phyloP scores from a whole-genome alignment of 352 stramenopile genomes.

The Globisporangium spinosum region DNA sequence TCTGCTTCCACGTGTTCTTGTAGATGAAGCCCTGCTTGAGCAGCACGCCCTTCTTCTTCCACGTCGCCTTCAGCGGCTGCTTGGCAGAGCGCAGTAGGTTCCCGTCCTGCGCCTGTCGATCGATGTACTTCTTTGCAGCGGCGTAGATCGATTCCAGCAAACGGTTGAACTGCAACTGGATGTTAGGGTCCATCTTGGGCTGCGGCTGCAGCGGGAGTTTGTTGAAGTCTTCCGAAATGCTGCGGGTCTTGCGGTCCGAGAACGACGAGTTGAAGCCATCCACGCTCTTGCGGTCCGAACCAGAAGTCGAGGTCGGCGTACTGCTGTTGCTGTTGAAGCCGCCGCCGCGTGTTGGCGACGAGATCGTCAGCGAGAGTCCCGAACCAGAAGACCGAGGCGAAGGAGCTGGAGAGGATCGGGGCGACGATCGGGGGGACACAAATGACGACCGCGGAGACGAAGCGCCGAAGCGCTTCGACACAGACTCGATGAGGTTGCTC shows the following conservation, averaged over 20 bases:
- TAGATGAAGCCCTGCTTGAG: conserved; percentile 89
- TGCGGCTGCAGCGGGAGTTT: conserved; percentile 51
- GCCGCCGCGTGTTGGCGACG: conserved; percentile 61
- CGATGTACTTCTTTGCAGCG: conserved; percentile 83
- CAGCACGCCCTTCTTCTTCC: conserved; percentile 88
- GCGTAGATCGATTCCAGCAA: conserved; percentile 84
- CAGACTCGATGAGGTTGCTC: conserved; percentile 80
- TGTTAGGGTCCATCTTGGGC: conserved; percentile 84
- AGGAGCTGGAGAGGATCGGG: conserved; percentile 51
- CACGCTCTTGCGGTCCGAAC: conserved; percentile 41
- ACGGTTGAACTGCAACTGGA: conserved; percentile 79
- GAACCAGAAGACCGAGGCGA: conserved; percentile 44
- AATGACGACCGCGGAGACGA: conserved; percentile 46
- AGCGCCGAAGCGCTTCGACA: conserved; percentile 73
- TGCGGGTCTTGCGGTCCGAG: conserved; percentile 59
- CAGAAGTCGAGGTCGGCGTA: conserved; percentile 50
- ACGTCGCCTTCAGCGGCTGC: conserved; percentile 69
- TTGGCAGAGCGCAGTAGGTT: conserved; percentile 51
- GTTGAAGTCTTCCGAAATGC: conserved; percentile 76
- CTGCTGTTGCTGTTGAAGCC: conserved; percentile 57
- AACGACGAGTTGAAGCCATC: conserved; percentile 43
- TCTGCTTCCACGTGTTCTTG: conserved; percentile 89
- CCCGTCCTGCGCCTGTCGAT: conserved; percentile 57
- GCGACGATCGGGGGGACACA: conserved; percentile 57
- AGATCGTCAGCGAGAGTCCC: conserved; percentile 66